These are phyloP conservation scores for Phytophthora constricta DNA, from an alignment of 352 stramenopile genomes.

Conservation along the genomic window DNA sequence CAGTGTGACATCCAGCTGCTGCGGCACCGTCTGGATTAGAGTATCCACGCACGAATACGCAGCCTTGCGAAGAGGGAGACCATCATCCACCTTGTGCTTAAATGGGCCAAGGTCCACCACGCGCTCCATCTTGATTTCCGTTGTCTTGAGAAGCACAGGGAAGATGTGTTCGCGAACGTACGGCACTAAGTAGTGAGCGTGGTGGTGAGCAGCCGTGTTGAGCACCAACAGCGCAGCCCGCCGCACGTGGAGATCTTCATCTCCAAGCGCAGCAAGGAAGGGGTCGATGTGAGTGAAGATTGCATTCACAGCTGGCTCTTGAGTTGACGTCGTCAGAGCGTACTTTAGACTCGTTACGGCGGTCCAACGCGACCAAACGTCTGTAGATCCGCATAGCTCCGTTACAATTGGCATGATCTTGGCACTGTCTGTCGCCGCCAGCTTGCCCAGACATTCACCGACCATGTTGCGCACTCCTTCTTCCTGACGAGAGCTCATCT, in stretches of 20 bases:
- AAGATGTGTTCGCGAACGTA: constrained; percentile 90
- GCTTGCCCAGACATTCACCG: constrained; percentile 96
- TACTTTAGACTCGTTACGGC: constrained; percentile 95
- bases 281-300: constrained; percentile 83
- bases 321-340: constrained; percentile 53
- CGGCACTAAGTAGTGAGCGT: constrained; percentile 79
- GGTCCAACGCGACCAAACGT: constrained; percentile 86
- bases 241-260: constrained; percentile 96
- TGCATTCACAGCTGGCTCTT: constrained; percentile 43
- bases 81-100: constrained; percentile 97
- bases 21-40: constrained; percentile 93
- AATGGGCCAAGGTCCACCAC: constrained; percentile 98
- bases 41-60: constrained; percentile 96
- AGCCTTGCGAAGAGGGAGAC: constrained; percentile 87
- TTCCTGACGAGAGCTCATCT: constrained; percentile 92
- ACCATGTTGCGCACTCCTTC: constrained; percentile 98
- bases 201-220: constrained; percentile 96
- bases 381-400: constrained; percentile 69
- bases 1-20: constrained; percentile 90
- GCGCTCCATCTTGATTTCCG: constrained; percentile 95
- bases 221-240: constrained; percentile 95
- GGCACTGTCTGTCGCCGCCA: constrained; percentile 91
- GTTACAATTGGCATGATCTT: constrained; percentile 92
- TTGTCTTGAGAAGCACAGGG: constrained; percentile 89
- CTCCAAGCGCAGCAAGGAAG: constrained; percentile 93